Evolutionary conservation across 176 grass and related monocot genomes (phyloP), one percentile per base, ranked within the genome.

Genomic region (Phoenix roebelenii): DNA sequence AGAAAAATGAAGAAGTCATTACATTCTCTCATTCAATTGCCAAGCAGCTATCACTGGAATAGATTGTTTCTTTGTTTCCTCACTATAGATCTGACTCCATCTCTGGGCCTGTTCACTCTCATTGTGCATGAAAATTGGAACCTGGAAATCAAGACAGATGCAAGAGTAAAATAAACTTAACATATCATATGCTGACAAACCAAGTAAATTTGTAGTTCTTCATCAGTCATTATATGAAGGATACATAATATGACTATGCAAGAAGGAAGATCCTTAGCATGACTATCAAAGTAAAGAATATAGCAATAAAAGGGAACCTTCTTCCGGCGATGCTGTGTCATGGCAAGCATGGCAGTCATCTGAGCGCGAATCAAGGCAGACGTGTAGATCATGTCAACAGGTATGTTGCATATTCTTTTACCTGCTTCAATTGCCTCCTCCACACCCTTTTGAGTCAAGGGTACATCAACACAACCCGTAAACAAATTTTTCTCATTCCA

Each of bases 401-500:
- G 93, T 67, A 97, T 97, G 32, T 91, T 97, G 55, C 79, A 80
- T 83, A 97, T 97, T 65, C 87, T 88, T 82, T 80, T 97, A 30
- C 93, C 93, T 0, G 93, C 93, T 80, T 97, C 93, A 19, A 98
- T 89, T 17, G 93, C 93, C 71, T 98, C 93, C 1, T 89, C 58
- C 2, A 98, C 82, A 48, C 94, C 94, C 74, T 93, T 98, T 0
- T 86, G 78, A 3, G 94, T 98, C 57, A 98, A 52, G 19, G 94
- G 88, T 61, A 98, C 94, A 76, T 98, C 94, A 0, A 98, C 94
- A 50, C 94, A 98, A 28, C 94, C 94, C 39, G 94, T 98, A 61
- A 98, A 98, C 54, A 98, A 73, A 39, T 98, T 98, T 53, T 98
- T 98, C 82, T 88, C 88, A 30, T 98, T 98, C 88, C 94, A 93